Base-by-base conservation (phyloP, 2,329 filamentous ascomycete genomes). In the Fusarium sp. region DNA sequence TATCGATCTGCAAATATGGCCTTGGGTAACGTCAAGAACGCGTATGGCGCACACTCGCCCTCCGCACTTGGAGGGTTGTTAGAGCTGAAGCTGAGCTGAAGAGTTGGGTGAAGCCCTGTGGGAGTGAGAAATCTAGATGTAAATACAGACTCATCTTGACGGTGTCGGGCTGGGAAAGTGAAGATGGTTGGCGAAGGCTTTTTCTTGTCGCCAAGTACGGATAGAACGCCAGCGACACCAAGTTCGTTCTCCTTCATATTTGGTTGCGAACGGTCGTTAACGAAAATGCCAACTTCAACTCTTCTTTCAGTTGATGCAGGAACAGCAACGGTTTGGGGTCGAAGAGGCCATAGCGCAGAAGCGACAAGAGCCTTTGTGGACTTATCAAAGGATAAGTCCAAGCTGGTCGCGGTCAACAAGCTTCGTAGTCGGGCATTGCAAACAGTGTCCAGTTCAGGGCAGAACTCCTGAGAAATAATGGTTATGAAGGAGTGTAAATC, bases 1-100 rank as follows among this genome's bases (percentile, higher is more conserved):
- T 98, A 97, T 78, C 92, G 91, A 84, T 98, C 96, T 44, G 93
- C 90, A 82, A 98, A 98, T 70, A 98, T 87, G 55, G 87, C 84
- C 32, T 92, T 93, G 3, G 96, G 95, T 6, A 98, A 89, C 1
- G 94, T 97, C 32, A 98, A 84, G 82, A 97, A 94, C 17, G 93
- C 89, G 82, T 98, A 91, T 2, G 95, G 85, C 22, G 88, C 88
- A 82, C 96, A 98, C 36, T 85, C 83, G n/a, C 86, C 84, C 48
- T 88, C 87, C 57, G 87, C 80, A 76, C 86, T 83, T 1, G 88
- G 88, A 22, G 88, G 83, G 28, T 85, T 80, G 30, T 83, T 84
- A 8, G 86, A 84, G 51, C 88, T 87, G 41, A 98, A 84, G 5
- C 84, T 87, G 59, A 97, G 86, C 75, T 91, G 89, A 68, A 98